Evolutionary conservation across 805 yeast species (phyloP).

Genomic region (Zygosaccharomyces kombuchaensis): DNA sequence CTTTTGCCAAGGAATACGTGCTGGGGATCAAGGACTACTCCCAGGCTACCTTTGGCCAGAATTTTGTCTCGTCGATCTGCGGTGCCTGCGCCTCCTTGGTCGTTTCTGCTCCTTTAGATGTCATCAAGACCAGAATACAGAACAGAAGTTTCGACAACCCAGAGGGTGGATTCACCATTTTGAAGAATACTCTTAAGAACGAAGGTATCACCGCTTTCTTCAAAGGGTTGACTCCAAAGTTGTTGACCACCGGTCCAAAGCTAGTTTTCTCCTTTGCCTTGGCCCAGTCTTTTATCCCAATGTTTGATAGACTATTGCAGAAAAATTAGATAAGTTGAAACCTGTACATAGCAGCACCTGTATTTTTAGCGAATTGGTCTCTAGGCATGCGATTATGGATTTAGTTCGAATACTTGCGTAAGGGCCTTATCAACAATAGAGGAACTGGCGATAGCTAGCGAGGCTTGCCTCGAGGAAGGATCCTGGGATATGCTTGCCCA

Average conservation of each 20-base stretch:
- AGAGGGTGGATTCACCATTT: slow-evolving; percentile 86
- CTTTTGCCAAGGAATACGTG: slow-evolving; percentile 96
- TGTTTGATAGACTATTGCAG: slow-evolving; percentile 71
- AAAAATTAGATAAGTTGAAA: slow-evolving; percentile 14
- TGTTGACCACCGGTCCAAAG: slow-evolving; percentile 97
- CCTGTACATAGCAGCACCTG: slow-evolving; percentile 5
- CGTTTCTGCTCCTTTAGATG: slow-evolving; percentile 96
- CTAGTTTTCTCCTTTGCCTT: slow-evolving; percentile 96
- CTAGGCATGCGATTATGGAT: background rate
- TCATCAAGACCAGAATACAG: slow-evolving; percentile 97
- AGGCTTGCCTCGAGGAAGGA: too few species aligned
- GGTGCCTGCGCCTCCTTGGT: slow-evolving; percentile 97
- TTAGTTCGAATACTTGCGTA: background rate
- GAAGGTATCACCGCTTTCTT: slow-evolving; percentile 90
- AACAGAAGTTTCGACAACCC: slow-evolving; percentile 94
- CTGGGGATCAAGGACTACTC: slow-evolving; percentile 83
- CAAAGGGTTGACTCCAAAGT: slow-evolving; percentile 94
- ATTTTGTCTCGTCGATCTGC: slow-evolving; percentile 87
- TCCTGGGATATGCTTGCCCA: too few species aligned
- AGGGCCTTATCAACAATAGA: background rate
- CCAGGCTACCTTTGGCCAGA: slow-evolving; percentile 90
- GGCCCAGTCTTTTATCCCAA: slow-evolving; percentile 96
- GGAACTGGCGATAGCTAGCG: too few species aligned
- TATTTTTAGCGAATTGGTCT: background rate
- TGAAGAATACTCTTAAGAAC: slow-evolving; percentile 86